Percentiles rank a stretch among this genome's conserved stretches.
Evolutionary conservation across 2,329 filamentous ascomycete species (phyloP).

Genomic region (Botryotinia calthae): DNA sequence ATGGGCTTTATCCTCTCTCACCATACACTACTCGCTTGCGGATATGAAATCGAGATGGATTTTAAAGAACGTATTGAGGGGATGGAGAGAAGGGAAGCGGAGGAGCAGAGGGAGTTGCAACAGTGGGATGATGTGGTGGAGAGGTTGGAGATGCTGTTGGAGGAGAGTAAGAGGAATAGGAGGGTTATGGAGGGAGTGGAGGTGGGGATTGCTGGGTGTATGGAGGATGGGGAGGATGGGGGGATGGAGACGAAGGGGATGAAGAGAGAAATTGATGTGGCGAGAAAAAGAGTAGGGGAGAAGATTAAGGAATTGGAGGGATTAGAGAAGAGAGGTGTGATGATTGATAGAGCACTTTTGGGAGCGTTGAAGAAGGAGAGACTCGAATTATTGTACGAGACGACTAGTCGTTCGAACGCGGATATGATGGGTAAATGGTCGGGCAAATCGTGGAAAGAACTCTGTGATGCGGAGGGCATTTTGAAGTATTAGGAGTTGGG

Average conservation of each 20-base stretch:
- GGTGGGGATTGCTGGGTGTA: not conserved
- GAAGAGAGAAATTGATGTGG: not conserved
- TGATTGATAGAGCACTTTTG: not conserved
- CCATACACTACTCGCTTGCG: constrained; percentile 3
- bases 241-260: too few species aligned
- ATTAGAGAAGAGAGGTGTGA: not conserved
- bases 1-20: not conserved
- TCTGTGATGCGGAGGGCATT: not conserved
- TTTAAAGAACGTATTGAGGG: constrained; percentile 4
- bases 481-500: not conserved
- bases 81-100: constrained; percentile 13
- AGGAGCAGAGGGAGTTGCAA: constrained; percentile 15
- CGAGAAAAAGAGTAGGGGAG: not conserved
- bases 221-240: not conserved
- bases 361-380: not conserved
- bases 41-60: not conserved
- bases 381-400: not conserved
- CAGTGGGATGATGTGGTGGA: constrained; percentile 23
- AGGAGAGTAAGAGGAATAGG: not conserved
- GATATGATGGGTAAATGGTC: not conserved
- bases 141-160: constrained; percentile 1
- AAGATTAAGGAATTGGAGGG: not conserved
- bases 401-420: fast-evolving
- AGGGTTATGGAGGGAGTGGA: not conserved
- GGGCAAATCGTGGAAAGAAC: not conserved